Evolutionary conservation across 1,284 basidiomycete species (phyloP).

Genomic region (Moesziomyces parantarcticus): DNA sequence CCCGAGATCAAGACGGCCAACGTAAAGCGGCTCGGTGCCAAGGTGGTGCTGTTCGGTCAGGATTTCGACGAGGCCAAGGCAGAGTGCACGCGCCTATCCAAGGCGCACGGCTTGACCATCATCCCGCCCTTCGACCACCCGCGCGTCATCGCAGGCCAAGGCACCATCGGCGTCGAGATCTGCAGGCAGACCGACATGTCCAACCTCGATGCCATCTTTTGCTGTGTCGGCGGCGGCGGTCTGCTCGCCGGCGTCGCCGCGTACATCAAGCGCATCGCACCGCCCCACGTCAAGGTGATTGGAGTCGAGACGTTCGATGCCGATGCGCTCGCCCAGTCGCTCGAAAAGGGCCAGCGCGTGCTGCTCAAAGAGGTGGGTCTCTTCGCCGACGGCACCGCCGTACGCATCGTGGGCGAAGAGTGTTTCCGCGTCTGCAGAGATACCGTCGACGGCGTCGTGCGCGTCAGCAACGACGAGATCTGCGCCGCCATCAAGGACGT

Average conservation of each 20-base stretch:
- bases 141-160: slow-evolving; percentile 95
- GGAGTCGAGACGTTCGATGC: slow-evolving; percentile 97
- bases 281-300: slow-evolving; percentile 82
- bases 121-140: slow-evolving; percentile 99
- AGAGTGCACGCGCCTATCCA: slow-evolving; percentile 88
- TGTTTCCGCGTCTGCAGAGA: slow-evolving; percentile 90
- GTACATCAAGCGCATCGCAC: slow-evolving; percentile 93
- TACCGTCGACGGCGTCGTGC: slow-evolving; percentile 84
- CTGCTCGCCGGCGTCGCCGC: slow-evolving; percentile 87
- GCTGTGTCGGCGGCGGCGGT: slow-evolving; percentile 91
- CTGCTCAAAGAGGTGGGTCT: slow-evolving; percentile 90
- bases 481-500: slow-evolving; percentile 99
- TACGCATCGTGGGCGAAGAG: slow-evolving; percentile 94
- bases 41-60: slow-evolving; percentile 87
- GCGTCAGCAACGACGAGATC: slow-evolving; percentile 93
- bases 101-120: slow-evolving; percentile 81
- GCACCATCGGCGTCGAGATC: slow-evolving; percentile 93
- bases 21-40: slow-evolving; percentile 90
- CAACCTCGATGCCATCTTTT: slow-evolving; percentile 84
- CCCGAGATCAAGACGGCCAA: slow-evolving; percentile 96
- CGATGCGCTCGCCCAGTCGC: slow-evolving; percentile 87
- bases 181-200: slow-evolving; percentile 63
- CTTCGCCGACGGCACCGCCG: slow-evolving; percentile 98
- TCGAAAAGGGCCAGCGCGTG: slow-evolving; percentile 75
- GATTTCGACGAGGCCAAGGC: slow-evolving; percentile 98